phyloP scores from a whole-genome alignment of 2,329 filamentous ascomycete genomes.

The Scedosporium boydii region DNA sequence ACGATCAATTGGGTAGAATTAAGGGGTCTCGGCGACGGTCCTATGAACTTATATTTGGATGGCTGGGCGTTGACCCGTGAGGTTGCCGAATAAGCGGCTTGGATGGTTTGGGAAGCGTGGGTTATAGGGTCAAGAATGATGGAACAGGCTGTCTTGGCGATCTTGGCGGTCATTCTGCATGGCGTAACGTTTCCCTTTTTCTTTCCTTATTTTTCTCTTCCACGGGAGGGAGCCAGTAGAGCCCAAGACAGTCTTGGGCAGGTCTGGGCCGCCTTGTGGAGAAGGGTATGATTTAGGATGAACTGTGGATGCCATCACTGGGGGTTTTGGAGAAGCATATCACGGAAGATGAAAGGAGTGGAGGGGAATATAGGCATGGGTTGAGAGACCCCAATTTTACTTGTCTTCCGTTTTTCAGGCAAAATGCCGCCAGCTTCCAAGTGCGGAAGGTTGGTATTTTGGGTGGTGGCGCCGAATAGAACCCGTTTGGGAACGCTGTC shows the following conservation, averaged over 20 bases:
- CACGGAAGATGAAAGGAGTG: too few species aligned
- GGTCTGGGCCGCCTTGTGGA: not conserved
- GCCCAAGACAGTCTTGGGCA: not conserved
- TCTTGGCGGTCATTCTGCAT: not conserved
- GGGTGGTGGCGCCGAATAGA: too few species aligned
- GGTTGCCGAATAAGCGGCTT: constrained; percentile 1
- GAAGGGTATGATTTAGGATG: not conserved
- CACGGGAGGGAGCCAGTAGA: not conserved
- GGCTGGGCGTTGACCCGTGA: not conserved
- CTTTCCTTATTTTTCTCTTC: not conserved
- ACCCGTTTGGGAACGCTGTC: too few species aligned
- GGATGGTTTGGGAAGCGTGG: not conserved
- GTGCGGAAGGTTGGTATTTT: too few species aligned
- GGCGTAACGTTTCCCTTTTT: not conserved
- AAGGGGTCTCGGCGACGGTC: not conserved
- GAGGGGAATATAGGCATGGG: too few species aligned
- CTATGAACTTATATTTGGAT: not conserved
- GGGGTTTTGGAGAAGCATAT: too few species aligned
- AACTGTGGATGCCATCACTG: too few species aligned
- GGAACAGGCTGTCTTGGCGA: not conserved
- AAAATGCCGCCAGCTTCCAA: too few species aligned
- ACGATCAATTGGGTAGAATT: not conserved
- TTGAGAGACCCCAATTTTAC: too few species aligned
- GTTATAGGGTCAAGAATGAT: not conserved
- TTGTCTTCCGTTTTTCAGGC: too few species aligned